Evolutionary conservation across 768 basidiomycete genomes (phyloP).

Genomic region (Austroboletus eburneus): DNA sequence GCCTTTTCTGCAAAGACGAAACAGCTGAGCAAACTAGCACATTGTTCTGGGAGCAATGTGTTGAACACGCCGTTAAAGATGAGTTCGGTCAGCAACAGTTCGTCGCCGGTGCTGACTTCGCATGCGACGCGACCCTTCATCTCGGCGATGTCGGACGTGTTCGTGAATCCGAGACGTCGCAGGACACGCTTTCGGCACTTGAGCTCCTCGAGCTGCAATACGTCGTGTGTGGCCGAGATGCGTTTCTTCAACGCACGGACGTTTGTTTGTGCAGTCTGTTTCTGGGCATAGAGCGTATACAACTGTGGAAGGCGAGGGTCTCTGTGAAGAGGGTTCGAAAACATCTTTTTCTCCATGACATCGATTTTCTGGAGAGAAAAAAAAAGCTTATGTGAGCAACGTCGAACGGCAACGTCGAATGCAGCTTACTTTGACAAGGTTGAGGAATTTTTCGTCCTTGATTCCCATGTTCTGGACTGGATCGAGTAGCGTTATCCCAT

Average conservation of each 20-base stretch:
- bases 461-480: conserved; percentile 95
- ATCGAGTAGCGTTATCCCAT: conserved; percentile 83
- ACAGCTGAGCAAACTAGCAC: conserved; percentile 90
- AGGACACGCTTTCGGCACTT: conserved; percentile 93
- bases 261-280: conserved; percentile 63
- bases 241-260: conserved; percentile 79
- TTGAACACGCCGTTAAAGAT: conserved; percentile 98
- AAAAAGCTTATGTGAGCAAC: background rate
- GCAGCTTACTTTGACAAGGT: conserved; percentile 67
- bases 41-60: conserved; percentile 82
- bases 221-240: conserved; percentile 86
- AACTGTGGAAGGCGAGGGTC: conserved; percentile 75
- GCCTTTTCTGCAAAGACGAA: conserved; percentile 99
- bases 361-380: conserved; percentile 71
- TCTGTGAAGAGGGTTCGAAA: conserved; percentile 70
- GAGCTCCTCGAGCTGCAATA: conserved; percentile 94
- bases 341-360: conserved; percentile 82
- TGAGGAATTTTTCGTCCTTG: conserved; percentile 88
- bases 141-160: conserved; percentile 87
- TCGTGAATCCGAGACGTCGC: conserved; percentile 88
- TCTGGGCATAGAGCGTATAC: conserved; percentile 76
- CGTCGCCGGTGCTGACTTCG: conserved; percentile 97
- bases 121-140: conserved; percentile 98
- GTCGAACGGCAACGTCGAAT: background rate
- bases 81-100: conserved; percentile 91